Base-by-base conservation (phyloP, 2,329 filamentous ascomycete species). In the Onygenales sp. region DNA sequence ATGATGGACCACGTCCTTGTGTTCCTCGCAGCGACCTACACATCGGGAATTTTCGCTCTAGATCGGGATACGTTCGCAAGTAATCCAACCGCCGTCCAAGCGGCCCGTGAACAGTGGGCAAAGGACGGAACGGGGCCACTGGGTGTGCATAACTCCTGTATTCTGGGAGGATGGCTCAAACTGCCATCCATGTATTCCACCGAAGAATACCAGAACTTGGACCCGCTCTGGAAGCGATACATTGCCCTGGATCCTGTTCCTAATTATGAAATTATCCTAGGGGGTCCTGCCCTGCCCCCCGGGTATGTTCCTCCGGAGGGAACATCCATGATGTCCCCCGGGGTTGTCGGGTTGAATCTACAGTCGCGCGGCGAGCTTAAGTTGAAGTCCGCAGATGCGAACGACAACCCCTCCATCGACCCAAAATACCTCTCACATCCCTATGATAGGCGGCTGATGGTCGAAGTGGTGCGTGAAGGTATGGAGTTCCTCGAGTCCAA, bases 201-300 rank as follows among this genome's bases (percentile, higher is more conserved):
- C 2, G 44, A 49, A 5, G 55, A 57, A 34, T 57, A 52, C 36
- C 32, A 55, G 31, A 39, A 27, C 27, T 34, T 57, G 43, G 55
- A 56, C 21, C n/a, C 57, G 0, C 53, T 65, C 1, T 64, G 70
- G 17, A 70, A 76, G 58, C 60, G 62, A 1, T 73, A 69, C 53
- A 59, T 83, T 0, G 61, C 58, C 36, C 67, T 67, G 36, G 67
- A 71, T 4, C 77, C 73, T 2, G 70, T 82, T 2, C 80, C 80
- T 1, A 69, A 74, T 47, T 80, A 71, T 60, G 80, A 83, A 58
- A 62, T 80, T 27, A 54, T 74, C 7, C 14, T 42, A 2, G 51
- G 14, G n/a, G 36, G 51, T 10, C 44, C 42, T 14, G 8, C 14
- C 21, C 17, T 47, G 2, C 42, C 36, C 7, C 51, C 42, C 17